phyloP scores from a whole-genome alignment of 1,284 basidiomycete genomes.

The Golubevia sp. region DNA sequence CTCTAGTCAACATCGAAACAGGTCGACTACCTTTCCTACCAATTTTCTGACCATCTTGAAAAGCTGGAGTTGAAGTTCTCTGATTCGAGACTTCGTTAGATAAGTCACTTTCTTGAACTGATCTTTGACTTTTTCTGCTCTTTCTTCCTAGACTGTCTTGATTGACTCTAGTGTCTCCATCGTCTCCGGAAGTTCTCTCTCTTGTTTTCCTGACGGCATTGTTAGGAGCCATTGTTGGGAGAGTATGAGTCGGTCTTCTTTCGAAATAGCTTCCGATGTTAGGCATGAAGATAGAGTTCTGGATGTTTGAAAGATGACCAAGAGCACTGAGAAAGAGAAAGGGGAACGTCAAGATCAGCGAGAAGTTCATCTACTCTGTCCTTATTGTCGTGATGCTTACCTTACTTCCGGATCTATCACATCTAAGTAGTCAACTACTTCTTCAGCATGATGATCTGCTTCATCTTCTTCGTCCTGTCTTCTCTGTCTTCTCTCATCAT shows the following conservation, averaged over 20 bases:
- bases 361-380: no score
- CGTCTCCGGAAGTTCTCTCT: background rate
- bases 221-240: constrained; percentile 6
- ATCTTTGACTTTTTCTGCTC: background rate
- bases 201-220: background rate
- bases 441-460: background rate
- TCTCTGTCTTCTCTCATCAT: no score
- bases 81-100: background rate
- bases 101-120: background rate
- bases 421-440: constrained; percentile 22
- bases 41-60: no score
- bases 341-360: no score
- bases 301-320: constrained; percentile 47
- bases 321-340: no score
- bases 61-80: no score
- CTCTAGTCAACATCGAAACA: background rate
- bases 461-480: background rate
- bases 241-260: constrained; percentile 38
- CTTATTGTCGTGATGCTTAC: no score
- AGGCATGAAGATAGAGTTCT: constrained; percentile 56
- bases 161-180: no score
- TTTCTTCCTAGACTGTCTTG: background rate
- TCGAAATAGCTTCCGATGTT: constrained; percentile 46
- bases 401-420: constrained; percentile 53
- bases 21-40: background rate